Percentiles rank a stretch among this genome's conserved stretches.
These are phyloP conservation scores for Scedosporium minutisporum DNA, from an alignment of 2,329 filamentous ascomycete species.

Conservation along the genomic window DNA sequence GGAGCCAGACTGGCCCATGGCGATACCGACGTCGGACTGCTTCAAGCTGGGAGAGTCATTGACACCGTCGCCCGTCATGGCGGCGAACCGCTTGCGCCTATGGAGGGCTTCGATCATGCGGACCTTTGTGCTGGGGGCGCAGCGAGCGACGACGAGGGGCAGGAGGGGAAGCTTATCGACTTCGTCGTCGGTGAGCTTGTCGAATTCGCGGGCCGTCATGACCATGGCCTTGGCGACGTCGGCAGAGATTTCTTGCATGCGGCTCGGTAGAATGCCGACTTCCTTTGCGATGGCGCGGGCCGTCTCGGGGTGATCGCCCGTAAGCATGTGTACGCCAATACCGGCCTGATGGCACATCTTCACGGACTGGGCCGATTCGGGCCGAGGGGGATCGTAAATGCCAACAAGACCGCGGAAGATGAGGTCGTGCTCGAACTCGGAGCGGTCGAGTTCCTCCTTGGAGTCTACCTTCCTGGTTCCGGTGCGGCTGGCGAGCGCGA, in stretches of 20 bases:
- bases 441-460: conserved; percentile 33
- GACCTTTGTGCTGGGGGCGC: conserved; percentile 61
- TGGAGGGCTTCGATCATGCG: conserved; percentile 68
- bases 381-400: conserved; percentile 63
- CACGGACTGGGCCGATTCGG: conserved; percentile 53
- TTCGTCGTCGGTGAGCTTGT: conserved; percentile 49
- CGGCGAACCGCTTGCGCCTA: conserved; percentile 50
- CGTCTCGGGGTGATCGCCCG: conserved; percentile 57
- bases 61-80: conserved; percentile 64
- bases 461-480: conserved; percentile 16
- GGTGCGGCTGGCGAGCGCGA: conserved; percentile 50
- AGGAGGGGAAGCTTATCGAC: conserved; percentile 53
- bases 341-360: conserved; percentile 49
- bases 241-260: conserved; percentile 24
- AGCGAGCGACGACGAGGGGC: conserved; percentile 60
- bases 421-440: conserved; percentile 49
- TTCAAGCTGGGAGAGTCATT: conserved; percentile 61
- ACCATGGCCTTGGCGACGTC: conserved; percentile 47
- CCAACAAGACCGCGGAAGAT: conserved; percentile 60
- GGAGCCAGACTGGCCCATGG: conserved; percentile 58
- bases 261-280: conserved; percentile 63
- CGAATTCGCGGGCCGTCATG: conserved; percentile 55
- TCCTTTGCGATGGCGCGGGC: conserved; percentile 59
- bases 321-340: conserved; percentile 60
- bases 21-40: conserved; percentile 58